Conservation (phyloP, 176 grass and related monocot species). For the Oryza longistaminata region DNA sequence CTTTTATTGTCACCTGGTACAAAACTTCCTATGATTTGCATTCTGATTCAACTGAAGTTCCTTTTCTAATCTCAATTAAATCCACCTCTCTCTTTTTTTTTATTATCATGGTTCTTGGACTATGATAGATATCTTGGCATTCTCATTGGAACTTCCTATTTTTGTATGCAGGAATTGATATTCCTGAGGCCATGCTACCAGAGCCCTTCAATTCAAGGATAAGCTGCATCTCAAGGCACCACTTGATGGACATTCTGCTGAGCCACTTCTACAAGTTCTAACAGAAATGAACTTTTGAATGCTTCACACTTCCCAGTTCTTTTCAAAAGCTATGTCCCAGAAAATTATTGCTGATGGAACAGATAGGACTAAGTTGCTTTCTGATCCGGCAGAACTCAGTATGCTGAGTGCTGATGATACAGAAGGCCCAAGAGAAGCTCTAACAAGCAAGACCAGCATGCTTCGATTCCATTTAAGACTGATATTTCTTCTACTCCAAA, state of each 20-base stretch:
- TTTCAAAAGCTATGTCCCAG: slow-evolving; percentile 68
- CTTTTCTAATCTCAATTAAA: no score
- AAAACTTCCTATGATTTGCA: slow-evolving; percentile 11
- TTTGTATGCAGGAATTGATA: slow-evolving; percentile 60
- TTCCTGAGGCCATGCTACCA: slow-evolving; percentile 81
- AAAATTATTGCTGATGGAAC: slow-evolving; percentile 46
- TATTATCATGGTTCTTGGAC: background rate
- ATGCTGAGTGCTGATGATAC: slow-evolving; percentile 24
- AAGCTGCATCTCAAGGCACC: slow-evolving; percentile 41
- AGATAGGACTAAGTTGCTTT: slow-evolving; percentile 54
- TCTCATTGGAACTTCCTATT: background rate
- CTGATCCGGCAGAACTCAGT: slow-evolving; percentile 31
- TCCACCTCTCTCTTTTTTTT: background rate
- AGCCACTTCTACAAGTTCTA: slow-evolving; percentile 35
- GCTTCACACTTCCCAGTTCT: slow-evolving; percentile 77
- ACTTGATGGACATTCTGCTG: slow-evolving; percentile 24
- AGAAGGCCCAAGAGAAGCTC: slow-evolving; percentile 24
- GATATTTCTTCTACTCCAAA: slow-evolving; percentile 44
- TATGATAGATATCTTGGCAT: slow-evolving; percentile 29
- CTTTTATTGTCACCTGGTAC: background rate
- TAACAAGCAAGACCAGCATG: slow-evolving; percentile 29
- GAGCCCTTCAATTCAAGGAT: slow-evolving; percentile 74
- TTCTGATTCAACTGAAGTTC: background rate
- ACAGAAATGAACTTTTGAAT: slow-evolving; percentile 47
- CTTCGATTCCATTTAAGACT: slow-evolving; percentile 14